phyloP scores from a whole-genome alignment of 106 monocot genomes.

The Platanthera zijinensis region DNA sequence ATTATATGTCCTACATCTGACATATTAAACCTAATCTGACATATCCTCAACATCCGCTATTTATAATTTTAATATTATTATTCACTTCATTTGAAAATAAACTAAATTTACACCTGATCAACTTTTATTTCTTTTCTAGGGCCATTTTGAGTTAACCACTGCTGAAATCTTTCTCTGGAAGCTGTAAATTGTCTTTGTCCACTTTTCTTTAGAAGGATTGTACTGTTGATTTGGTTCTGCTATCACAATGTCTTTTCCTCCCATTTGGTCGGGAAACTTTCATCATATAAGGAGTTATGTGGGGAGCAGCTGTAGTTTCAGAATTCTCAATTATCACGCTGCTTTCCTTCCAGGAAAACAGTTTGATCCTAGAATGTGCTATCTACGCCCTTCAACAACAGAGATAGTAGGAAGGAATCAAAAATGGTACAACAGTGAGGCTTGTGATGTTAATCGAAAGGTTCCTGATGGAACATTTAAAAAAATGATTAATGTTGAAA shows the following conservation, averaged over 20 bases:
- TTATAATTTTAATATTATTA: not conserved
- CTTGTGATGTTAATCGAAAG: conserved; percentile 23
- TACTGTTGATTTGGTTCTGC: conserved; percentile 13
- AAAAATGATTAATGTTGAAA: conserved; percentile 15
- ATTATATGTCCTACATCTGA: too few relatives aligned
- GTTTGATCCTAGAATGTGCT: conserved; percentile 18
- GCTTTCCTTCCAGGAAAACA: conserved; percentile 17
- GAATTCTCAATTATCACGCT: conserved; percentile 22
- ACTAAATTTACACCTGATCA: not conserved
- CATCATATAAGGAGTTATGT: conserved; percentile 43
- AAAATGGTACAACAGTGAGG: conserved; percentile 21
- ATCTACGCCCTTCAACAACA: conserved; percentile 17
- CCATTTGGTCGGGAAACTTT: conserved; percentile 49
- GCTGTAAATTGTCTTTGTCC: not conserved
- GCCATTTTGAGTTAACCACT: not conserved
- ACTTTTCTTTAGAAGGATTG: conserved; percentile 2
- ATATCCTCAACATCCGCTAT: too few relatives aligned
- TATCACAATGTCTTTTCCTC: conserved; percentile 51
- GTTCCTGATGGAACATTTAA: conserved; percentile 18
- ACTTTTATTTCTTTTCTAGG: conserved; percentile 7
- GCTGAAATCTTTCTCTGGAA: not conserved
- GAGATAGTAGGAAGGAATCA: conserved; percentile 28
- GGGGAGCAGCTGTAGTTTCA: conserved; percentile 17
- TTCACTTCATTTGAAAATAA: not conserved
- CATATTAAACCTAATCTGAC: too few relatives aligned